Base-by-base conservation (phyloP, 1,284 basidiomycete species). In the Cystobasidium sp. region DNA sequence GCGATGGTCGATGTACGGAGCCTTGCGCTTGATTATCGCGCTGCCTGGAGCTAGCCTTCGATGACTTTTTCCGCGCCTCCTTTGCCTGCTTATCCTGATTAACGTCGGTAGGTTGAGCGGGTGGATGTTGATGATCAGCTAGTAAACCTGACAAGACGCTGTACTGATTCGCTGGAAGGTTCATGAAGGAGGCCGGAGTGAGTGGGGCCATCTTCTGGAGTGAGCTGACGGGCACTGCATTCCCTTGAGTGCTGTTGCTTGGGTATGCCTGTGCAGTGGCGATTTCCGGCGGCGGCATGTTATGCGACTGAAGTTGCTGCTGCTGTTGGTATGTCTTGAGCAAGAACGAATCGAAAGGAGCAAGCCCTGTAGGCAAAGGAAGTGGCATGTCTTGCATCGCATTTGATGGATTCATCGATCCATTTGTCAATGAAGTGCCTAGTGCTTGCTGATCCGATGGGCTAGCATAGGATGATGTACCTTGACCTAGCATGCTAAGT, bases 171-270 rank as follows among this genome's bases (percentile, higher is more conserved):
- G 61, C 41, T 1, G 77, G 46, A 20, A 80, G 59, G 63, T 78
- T 79, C 79, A 80, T 79, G 56, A 80, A 76, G 3, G 75, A 70
- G 0, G 79, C 78, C 1, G 79, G 79, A 7, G 79, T 80, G 37
- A 78, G 72, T 7, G 78, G 78, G 16, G 64, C 56, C 46, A 58
- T n/a, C 6, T 31, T 75, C 7, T 53, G 61, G 31, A 22, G 55
- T 41, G 67, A 24, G 14, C 46, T 51, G 39, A 46, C n/a, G 43
- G 53, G n/a, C 9, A 62, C 44, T 31, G 24, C 46, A n/a, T 46
- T 20, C 55, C 56, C 24, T 76, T 66, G 63, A 43, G 55, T 37
- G 20, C 8, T 37, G 2, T 6, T 12, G 14, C 14, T n/a, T n/a
- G 14, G 46, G 46, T n/a, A 12, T n/a, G 46, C 46, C 46, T 14